A percentile compares a stretch with the other conserved stretches of the same genome.
These are phyloP conservation scores for Pichia manshurica DNA, from an alignment of 805 yeast genomes.

Conservation along the genomic window DNA sequence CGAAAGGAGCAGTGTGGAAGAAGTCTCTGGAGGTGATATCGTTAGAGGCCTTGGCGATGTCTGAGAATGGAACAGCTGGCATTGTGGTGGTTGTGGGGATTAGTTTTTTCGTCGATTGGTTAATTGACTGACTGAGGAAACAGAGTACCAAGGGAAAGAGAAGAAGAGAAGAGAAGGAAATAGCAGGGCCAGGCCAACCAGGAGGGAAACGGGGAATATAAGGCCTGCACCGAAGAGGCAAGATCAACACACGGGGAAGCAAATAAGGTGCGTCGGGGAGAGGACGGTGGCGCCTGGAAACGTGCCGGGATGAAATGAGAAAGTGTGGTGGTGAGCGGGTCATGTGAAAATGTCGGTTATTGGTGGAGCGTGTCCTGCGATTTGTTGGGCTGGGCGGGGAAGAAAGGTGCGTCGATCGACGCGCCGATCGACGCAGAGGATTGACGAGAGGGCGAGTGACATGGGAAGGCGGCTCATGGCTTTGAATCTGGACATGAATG, in stretches of 20 bases:
- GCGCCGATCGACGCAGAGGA: background rate
- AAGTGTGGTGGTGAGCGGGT: background rate
- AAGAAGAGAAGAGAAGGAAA: background rate
- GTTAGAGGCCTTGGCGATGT: slow-evolving; percentile 88
- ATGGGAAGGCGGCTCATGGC: background rate
- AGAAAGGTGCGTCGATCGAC: background rate
- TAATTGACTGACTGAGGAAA: background rate
- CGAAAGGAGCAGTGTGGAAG: slow-evolving; percentile 84
- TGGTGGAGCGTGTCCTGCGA: background rate
- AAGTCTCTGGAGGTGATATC: slow-evolving; percentile 87
- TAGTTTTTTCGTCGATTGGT: too few relatives aligned
- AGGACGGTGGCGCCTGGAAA: background rate
- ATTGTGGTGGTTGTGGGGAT: slow-evolving; percentile 27
- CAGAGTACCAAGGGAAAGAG: background rate
- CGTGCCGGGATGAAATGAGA: background rate
- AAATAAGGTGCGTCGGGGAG: background rate
- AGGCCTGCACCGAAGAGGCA: background rate
- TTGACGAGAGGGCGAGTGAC: background rate
- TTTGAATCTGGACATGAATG: too few relatives aligned
- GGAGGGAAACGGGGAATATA: background rate
- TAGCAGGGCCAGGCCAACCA: background rate
- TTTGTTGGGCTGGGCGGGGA: background rate
- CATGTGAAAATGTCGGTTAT: background rate
- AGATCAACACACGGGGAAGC: background rate
- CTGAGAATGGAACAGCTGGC: slow-evolving; percentile 89